phyloP scores from a whole-genome alignment of 129 eudicot genomes.

The Lactuca sativa region DNA sequence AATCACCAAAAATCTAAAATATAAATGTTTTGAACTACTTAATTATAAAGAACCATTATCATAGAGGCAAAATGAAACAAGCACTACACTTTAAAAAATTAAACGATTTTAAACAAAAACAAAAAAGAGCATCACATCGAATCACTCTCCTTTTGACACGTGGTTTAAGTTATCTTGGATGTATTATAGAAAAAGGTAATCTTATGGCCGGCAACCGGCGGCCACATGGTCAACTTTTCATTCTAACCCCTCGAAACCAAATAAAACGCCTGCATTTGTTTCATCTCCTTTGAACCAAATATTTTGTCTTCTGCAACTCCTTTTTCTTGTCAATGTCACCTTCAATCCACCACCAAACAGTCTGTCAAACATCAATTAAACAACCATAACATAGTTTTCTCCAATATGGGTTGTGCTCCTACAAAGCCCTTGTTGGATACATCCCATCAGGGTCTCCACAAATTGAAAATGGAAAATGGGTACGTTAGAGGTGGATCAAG shows the following conservation, averaged over 20 bases:
- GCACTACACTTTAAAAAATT: background rate
- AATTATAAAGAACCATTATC: background rate
- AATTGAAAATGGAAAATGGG: constrained; percentile 52
- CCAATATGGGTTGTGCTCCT: constrained; percentile 62
- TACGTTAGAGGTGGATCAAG: constrained; percentile 50
- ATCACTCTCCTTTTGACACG: constrained; percentile 9
- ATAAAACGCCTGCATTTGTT: constrained; percentile 37
- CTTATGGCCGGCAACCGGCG: constrained; percentile 31
- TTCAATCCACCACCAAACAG: constrained; percentile 21
- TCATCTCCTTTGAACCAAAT: constrained; percentile 20
- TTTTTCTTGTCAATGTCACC: constrained; percentile 38
- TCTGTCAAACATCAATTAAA: constrained; percentile 32
- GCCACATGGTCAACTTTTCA: constrained; percentile 12
- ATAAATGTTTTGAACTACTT: background rate
- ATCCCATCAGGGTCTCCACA: constrained; percentile 47
- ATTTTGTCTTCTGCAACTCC: constrained; percentile 23
- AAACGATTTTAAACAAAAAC: background rate
- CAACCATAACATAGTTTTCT: constrained; percentile 30
- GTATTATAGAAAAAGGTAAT: background rate
- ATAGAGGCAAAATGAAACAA: background rate
- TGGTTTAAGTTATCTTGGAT: background rate
- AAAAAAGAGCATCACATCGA: background rate
- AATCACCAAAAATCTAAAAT: background rate
- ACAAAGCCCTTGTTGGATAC: constrained; percentile 46
- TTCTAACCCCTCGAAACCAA: constrained; percentile 13